A percentile compares a stretch with the other conserved stretches of the same genome.
These are phyloP conservation scores for Pyrenopolyporus hunteri DNA, from an alignment of 495 filamentous ascomycete species.

Conservation along the genomic window DNA sequence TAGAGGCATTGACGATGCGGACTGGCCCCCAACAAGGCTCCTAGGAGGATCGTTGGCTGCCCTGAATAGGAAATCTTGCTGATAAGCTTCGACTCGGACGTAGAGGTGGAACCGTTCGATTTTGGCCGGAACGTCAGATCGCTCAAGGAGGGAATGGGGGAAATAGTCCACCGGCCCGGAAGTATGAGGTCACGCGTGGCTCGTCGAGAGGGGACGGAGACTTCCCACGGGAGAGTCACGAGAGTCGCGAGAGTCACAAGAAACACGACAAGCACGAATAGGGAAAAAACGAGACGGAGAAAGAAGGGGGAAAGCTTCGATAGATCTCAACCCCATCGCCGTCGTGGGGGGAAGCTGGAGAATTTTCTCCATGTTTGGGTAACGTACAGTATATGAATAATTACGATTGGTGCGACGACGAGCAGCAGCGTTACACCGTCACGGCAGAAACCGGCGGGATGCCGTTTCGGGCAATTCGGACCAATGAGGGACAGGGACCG, in stretches of 20 bases:
- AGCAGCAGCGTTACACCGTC: conserved; percentile 7
- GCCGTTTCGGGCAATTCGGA: conserved; percentile 31
- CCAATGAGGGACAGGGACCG: conserved; percentile 3
- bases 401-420: neutral
- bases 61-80: neutral
- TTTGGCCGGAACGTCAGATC: conserved; percentile 21
- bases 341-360: conserved; percentile 27
- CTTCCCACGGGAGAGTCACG: too few relatives aligned
- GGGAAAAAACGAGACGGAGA: neutral
- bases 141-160: neutral
- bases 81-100: conserved; percentile 19
- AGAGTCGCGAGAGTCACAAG: too few relatives aligned
- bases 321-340: neutral
- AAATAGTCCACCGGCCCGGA: neutral
- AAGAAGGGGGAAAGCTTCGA: conserved; percentile 15
- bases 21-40: neutral
- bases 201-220: neutral
- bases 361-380: conserved; percentile 6
- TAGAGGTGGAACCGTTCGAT: conserved; percentile 20
- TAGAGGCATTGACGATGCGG: conserved; percentile 10
- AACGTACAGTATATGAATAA: neutral
- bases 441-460: conserved; percentile 32
- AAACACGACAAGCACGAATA: too few relatives aligned
- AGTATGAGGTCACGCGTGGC: conserved; percentile 11
- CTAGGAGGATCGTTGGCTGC: conserved; percentile 1